Evolutionary conservation across 1,284 basidiomycete species (phyloP), one percentile per base, ranked within the genome.

Genomic region (Cryptococcus sp.): DNA sequence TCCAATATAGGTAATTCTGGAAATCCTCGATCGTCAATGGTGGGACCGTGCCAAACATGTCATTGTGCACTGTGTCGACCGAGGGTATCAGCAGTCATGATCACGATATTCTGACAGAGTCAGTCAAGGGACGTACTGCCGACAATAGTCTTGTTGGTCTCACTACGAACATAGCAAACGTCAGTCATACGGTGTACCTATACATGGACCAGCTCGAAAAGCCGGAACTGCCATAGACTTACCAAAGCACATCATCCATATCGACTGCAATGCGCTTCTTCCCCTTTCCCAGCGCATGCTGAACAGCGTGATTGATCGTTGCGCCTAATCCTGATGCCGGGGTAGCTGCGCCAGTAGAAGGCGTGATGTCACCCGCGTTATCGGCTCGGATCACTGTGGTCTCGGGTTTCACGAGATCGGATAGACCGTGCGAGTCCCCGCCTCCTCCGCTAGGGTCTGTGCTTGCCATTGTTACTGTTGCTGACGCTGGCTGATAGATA

Each of bases 161-260:
- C 79, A 62, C 73, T 74, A 44, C 25, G 37, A 38, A n/a, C 0
- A 41, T 3, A 11, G 5, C 47, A 34, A 23, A 6, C 5, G 15
- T 19, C 15, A 41, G 7, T 44, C n/a, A 54, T 51, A 13, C 40
- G 4, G 13, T 4, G 13, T 13, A 13, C 4, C 15, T 1, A n/a
- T 22, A n/a, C 41, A 10, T 44, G n/a, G 8, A 7, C n/a, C n/a
- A 44, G 39, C 19, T n/a, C 25, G 23, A 5, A 22, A 16, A 23
- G 25, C 37, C 2, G 15, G 17, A 34, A 52, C 41, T 22, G n/a
- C 17, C 11, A 15, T n/a, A 1, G 8, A 62, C 71, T 56, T 52
- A 70, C 71, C 85, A 82, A 52, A 90, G 76, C 5, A 90, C 89
- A 79, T 91, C 89, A 66, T 90, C 89, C 59, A 89, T 76, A 77